These are phyloP conservation scores for Pichia cabralensis DNA, from an alignment of 805 yeast species.

Conservation along the genomic window DNA sequence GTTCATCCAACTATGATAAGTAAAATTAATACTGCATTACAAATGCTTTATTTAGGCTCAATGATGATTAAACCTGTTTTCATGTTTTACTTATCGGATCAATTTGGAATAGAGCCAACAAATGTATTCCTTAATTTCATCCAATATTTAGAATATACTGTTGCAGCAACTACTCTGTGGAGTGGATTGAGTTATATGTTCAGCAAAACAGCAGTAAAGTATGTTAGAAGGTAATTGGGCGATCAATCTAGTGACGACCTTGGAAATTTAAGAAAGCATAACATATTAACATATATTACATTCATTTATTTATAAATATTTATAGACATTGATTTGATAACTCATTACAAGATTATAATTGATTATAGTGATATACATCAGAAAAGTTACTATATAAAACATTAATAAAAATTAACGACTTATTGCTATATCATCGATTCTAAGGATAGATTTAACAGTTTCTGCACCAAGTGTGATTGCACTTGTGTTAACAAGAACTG, in stretches of 20 bases:
- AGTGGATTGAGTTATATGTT: constrained; percentile 76
- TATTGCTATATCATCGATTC: constrained; percentile 95
- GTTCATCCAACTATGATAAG: constrained; percentile 83
- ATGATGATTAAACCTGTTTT: constrained; percentile 48
- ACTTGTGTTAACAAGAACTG: constrained; percentile 88
- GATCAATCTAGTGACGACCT: too few species aligned
- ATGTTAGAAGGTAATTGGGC: too few species aligned
- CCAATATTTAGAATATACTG: constrained; percentile 38
- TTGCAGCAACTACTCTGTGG: constrained; percentile 59
- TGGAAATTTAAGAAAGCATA: too few species aligned
- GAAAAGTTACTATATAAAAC: too few species aligned
- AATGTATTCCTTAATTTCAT: constrained; percentile 16
- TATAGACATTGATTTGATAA: too few species aligned
- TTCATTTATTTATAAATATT: too few species aligned
- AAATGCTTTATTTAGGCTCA: constrained; percentile 77
- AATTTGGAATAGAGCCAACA: constrained; percentile 17
- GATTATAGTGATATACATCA: too few species aligned
- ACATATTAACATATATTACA: too few species aligned
- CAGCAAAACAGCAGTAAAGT: constrained; percentile 57
- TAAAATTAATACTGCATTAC: constrained; percentile 83
- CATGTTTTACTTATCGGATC: constrained; percentile 25
- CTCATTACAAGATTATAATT: too few species aligned
- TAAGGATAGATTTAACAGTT: constrained; percentile 87
- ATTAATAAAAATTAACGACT: constrained; percentile 53
- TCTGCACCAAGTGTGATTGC: constrained; percentile 93